phyloP scores from a whole-genome alignment of 176 grass and related monocot species.

The Phyllostachys edulis region DNA sequence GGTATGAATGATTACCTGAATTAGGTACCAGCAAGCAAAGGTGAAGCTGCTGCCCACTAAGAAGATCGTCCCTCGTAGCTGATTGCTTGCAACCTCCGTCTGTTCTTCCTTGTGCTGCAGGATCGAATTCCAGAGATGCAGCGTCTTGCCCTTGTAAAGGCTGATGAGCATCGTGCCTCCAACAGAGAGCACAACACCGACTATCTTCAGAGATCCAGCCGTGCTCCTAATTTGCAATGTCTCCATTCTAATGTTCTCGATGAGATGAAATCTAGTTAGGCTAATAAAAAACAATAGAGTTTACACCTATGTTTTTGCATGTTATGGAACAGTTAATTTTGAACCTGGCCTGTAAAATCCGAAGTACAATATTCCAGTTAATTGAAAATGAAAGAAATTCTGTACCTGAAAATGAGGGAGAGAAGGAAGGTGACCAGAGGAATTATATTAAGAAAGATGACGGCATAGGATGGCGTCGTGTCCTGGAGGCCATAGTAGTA shows the following conservation, averaged over 20 bases:
- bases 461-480: constrained; percentile 48
- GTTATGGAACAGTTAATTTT: neutral
- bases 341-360: neutral
- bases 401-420: constrained; percentile 51
- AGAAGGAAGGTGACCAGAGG: constrained; percentile 53
- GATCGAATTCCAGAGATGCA: constrained; percentile 48
- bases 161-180: constrained; percentile 51
- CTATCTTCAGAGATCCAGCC: constrained; percentile 31
- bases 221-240: constrained; percentile 12
- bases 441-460: constrained; percentile 53
- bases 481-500: constrained; percentile 56
- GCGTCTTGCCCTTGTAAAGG: constrained; percentile 51
- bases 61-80: constrained; percentile 40
- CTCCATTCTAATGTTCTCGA: constrained; percentile 34
- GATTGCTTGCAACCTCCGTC: neutral
- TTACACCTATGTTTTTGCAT: neutral
- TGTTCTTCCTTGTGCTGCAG: neutral
- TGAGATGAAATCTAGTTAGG: constrained; percentile 19
- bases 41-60: constrained; percentile 40
- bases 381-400: neutral
- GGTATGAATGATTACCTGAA: constrained; percentile 31
- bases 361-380: neutral
- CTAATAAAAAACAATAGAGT: neutral
- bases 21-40: constrained; percentile 57
- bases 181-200: constrained; percentile 31